These are phyloP conservation scores for Gentiana macrophylla DNA, from an alignment of 257 asterid species.

Conservation along the genomic window DNA sequence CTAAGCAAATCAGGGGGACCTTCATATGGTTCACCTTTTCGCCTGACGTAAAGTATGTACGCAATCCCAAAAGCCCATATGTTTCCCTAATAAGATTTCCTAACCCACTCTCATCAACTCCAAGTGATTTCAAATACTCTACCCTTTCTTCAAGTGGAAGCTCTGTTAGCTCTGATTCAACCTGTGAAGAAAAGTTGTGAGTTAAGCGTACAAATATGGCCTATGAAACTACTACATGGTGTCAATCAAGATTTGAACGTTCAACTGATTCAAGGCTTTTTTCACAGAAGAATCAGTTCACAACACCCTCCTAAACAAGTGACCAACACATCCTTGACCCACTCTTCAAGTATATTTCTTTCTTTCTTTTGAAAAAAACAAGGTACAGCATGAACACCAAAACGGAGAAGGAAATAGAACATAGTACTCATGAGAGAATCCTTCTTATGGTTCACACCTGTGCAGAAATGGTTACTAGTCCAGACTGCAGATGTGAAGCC, in stretches of 20 bases:
- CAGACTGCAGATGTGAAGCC: slow-evolving; percentile 82
- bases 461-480: slow-evolving; percentile 82
- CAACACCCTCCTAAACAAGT: too few relatives aligned
- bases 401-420: not conserved
- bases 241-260: not conserved
- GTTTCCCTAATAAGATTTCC: slow-evolving; percentile 92
- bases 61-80: slow-evolving; percentile 75
- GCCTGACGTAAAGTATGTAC: slow-evolving; percentile 94
- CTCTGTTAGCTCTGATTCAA: slow-evolving; percentile 93
- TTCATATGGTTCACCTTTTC: slow-evolving; percentile 57
- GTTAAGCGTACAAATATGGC: not conserved
- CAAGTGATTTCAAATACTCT: slow-evolving; percentile 82
- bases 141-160: slow-evolving; percentile 85
- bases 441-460: slow-evolving; percentile 45
- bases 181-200: slow-evolving; percentile 33
- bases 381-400: not conserved
- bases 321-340: too few relatives aligned
- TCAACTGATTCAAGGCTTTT: not conserved
- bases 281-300: too few relatives aligned
- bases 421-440: not conserved
- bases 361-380: too few relatives aligned
- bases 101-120: slow-evolving; percentile 80
- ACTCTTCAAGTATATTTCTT: too few relatives aligned
- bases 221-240: slow-evolving; percentile 1
- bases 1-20: slow-evolving; percentile 1